Base-by-base conservation (phyloP, 2,329 filamentous ascomycete species). In the Hymenoscyphus linearis region DNA sequence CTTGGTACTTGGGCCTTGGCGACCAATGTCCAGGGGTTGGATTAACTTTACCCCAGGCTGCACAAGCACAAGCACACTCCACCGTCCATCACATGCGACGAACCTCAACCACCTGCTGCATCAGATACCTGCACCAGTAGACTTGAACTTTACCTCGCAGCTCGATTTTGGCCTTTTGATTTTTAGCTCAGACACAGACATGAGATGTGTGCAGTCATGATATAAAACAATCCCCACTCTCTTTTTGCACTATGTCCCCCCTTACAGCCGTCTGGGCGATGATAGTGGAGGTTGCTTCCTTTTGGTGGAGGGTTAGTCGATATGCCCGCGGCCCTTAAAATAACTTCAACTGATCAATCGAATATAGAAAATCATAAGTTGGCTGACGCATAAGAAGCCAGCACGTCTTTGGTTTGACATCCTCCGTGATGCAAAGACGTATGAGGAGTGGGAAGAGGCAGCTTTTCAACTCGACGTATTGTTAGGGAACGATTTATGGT, bases 401-500 rank as follows among this genome's bases (percentile, higher is more conserved):
- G 80, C 83, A 55, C 84, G 88, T 65, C 77, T 85, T 59, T 87
- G 90, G 77, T 80, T 88, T 52, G 81, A 88, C 63, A 78, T 81
- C 26, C 78, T 96, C 55, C 81, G 80, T 58, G 82, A 85, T 62
- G 89, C 91, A 18, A 80, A 85, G 65, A 81, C 82, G 27, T 96
- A 88, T 71, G 90, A 95, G 70, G 88, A 95, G 72, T 97, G 92
- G 91, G 88, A 93, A 72, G 86, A 87, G 66, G 86, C 88, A n/a
- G 91, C 92, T 1, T 83, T 89, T 65, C 84, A 90, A 69, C 82
- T 96, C n/a, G 93, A 96, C 74, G 87, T 88, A 69, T 79, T 90
- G 18, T 80, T 92, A n/a, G 87, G 87, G 50, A 85, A 92, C 67
- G 90, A 96, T 75, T 75, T 92, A 64, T 96, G 90, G 90, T 90